Base-by-base conservation (phyloP, 306 rosid species). In the Sesbania bispinosa region DNA sequence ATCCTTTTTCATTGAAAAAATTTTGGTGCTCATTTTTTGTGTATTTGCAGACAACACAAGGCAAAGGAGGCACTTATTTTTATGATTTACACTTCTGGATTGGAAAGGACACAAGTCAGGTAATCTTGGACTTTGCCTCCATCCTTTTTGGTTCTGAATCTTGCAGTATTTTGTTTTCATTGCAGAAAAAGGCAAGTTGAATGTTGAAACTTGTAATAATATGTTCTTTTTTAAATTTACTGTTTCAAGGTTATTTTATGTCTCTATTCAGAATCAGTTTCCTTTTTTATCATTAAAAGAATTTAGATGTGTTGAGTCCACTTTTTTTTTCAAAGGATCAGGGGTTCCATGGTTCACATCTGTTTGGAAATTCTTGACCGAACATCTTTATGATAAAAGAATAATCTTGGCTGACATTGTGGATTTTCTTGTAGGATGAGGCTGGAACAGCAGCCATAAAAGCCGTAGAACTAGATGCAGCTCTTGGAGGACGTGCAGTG, bases 21-120 rank as follows among this genome's bases (percentile, higher is more conserved):
- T 3, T 13, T 60, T 3, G 46, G 59, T 24, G 69, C 69, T 71
- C 72, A 43, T 74, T 57, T 66, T 63, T 8, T 43, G 23, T 19
- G 14, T 59, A 41, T 77, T 75, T 87, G 69, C 81, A 94, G 97
- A 94, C 96, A 69, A 55, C 89, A 21, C 98, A 90, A 77, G 90
- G 86, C 71, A 94, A 77, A 89, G 96, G 96, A 41, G 96, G 97
- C 32, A 59, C 86, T 69, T 85, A 83, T 81, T 79, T 83, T 62
- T 86, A 80, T 77, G 97, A 90, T 77, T 86, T 94, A 71, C 97
- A 94, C 86, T 94, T 90, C 79, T 94, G 98, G 98, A 53, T 94
- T 85, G 98, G 98, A 82, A 94, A 85, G 77, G 97, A 94, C 81
- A 84, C 98, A 43, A 94, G 97, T 83, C 98, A 90, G 96, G 98